Evolutionary conservation across 2,329 filamentous ascomycete genomes (phyloP).

Genomic region (Colletotrichum noveboracense): DNA sequence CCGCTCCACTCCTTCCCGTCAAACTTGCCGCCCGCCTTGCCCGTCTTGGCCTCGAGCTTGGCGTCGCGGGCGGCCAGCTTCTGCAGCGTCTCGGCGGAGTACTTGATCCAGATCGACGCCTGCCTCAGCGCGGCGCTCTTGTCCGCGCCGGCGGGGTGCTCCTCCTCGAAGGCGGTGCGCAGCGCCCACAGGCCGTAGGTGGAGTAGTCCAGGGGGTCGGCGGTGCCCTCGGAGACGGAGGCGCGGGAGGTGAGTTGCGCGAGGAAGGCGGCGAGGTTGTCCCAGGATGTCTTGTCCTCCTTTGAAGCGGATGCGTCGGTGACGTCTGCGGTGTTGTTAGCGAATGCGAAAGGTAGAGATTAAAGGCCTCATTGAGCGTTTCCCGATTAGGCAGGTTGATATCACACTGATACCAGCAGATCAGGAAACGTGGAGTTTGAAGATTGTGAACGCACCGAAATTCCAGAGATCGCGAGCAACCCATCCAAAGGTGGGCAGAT

Average conservation of each 20-base stretch:
- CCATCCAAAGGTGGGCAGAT: conserved; percentile 32
- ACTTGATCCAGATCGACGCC: conserved; percentile 28
- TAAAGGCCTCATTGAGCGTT: background rate
- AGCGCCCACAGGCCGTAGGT: conserved; percentile 32
- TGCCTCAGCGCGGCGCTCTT: conserved; percentile 19
- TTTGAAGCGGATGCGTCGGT: conserved; percentile 18
- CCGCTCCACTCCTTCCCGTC: conserved; percentile 28
- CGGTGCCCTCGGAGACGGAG: background rate
- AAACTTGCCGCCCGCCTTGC: conserved; percentile 23
- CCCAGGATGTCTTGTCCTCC: conserved; percentile 13
- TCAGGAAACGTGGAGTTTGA: background rate
- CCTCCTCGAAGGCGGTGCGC: conserved; percentile 30
- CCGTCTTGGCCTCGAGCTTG: conserved; percentile 21
- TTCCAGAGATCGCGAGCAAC: conserved; percentile 30
- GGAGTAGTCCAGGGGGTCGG: conserved; percentile 28
- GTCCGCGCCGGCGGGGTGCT: background rate
- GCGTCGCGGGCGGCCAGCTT: conserved; percentile 14
- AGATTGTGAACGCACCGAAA: conserved; percentile 23
- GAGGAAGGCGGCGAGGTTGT: conserved; percentile 28
- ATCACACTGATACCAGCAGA: background rate
- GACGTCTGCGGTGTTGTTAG: conserved; percentile 10
- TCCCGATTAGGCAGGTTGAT: background rate
- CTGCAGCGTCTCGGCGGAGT: conserved; percentile 21
- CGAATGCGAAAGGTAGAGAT: background rate
- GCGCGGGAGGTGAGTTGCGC: conserved; percentile 29